Conservation (phyloP, 192 early-diverging fungal species). For the Phlyctochytrium arcticum region DNA sequence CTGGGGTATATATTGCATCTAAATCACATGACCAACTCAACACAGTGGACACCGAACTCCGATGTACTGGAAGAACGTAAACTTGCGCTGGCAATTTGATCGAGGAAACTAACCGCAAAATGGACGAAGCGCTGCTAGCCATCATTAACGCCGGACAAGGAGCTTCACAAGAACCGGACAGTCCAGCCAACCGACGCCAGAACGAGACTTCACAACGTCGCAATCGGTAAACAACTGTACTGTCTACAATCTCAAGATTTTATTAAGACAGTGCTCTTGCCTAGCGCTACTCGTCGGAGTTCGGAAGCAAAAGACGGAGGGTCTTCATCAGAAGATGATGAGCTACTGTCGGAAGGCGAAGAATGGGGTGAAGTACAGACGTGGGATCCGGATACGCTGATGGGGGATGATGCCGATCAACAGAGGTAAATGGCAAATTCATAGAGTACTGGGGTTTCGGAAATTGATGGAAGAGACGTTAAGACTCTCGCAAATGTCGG, state of each 20-base stretch:
- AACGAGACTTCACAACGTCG: neutral
- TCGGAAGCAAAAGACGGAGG: neutral
- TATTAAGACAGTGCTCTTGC: no score
- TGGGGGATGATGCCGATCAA: slow-evolving; percentile 1
- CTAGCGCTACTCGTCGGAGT: no score
- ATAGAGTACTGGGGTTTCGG: neutral
- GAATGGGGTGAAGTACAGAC: slow-evolving; percentile 21
- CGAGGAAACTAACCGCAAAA: no score
- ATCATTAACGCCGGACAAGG: neutral
- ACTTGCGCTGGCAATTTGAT: no score
- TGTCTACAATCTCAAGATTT: no score
- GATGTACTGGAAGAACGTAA: no score
- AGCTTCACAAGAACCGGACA: neutral
- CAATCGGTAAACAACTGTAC: neutral
- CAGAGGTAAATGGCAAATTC: neutral
- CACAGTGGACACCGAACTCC: no score
- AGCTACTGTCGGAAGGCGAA: slow-evolving; percentile 15
- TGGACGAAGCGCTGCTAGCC: neutral
- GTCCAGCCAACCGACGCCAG: neutral
- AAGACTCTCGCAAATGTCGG: slow-evolving; percentile 9
- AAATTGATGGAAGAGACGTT: neutral
- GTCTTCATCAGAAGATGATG: slow-evolving; percentile 5
- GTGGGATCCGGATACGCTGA: slow-evolving; percentile 15
- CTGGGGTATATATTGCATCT: no score
- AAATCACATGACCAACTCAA: no score